Conservation (phyloP, 2,329 filamentous ascomycete species). For the Pyrenophora seminiperda region DNA sequence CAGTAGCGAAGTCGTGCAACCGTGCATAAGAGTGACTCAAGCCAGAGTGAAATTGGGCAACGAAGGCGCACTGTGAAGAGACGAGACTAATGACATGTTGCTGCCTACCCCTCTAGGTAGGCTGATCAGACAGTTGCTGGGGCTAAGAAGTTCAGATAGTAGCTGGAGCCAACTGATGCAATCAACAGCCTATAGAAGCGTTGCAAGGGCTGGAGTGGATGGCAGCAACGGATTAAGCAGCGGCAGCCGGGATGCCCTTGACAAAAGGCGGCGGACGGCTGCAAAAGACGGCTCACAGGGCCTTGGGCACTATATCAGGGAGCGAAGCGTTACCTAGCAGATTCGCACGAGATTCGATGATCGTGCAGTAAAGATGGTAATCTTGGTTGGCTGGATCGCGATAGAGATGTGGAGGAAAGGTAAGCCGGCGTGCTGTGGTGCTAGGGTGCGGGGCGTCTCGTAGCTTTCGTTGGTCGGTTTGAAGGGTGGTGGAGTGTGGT, state of each 20-base stretch:
- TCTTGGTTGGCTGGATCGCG: slow-evolving; percentile 6
- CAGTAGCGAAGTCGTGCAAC: slow-evolving; percentile 4
- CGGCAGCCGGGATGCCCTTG: slow-evolving; percentile 17
- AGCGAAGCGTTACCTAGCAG: neutral
- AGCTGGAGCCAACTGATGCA: slow-evolving; percentile 19
- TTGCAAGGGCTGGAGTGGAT: slow-evolving; percentile 17
- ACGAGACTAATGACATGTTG: slow-evolving; percentile 23
- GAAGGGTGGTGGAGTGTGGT: slow-evolving; percentile 2
- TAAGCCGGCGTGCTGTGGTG: neutral
- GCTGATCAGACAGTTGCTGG: slow-evolving; percentile 17
- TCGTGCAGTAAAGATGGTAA: slow-evolving; percentile 3
- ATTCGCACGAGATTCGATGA: neutral
- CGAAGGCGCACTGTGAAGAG: slow-evolving; percentile 12
- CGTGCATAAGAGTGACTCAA: slow-evolving; percentile 11
- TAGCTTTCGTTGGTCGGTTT: slow-evolving; percentile 3
- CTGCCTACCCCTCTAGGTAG: slow-evolving; percentile 20
- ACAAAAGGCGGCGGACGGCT: slow-evolving; percentile 4
- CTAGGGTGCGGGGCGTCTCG: neutral
- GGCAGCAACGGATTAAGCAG: slow-evolving; percentile 13
- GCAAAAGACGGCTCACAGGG: neutral
- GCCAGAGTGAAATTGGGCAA: slow-evolving; percentile 8
- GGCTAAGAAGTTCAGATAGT: slow-evolving; percentile 8
- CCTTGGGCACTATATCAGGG: neutral
- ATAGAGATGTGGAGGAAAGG: neutral
- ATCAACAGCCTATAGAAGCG: slow-evolving; percentile 12